phyloP scores from a whole-genome alignment of 139 green algal species.

The Chlorella ohadii region DNA sequence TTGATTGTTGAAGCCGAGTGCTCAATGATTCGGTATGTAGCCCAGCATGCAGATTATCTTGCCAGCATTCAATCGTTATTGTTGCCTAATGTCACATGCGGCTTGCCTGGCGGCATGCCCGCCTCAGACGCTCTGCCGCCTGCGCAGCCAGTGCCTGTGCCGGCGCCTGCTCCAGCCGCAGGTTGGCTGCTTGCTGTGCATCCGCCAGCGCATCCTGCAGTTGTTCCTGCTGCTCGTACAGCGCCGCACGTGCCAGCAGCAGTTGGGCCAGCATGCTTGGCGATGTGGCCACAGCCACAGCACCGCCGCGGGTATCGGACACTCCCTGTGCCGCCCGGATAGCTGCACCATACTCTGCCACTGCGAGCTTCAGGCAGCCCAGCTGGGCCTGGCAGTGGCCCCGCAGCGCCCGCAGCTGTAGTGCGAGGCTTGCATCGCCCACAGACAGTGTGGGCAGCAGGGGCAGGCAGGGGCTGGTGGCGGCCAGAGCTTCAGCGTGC shows the following conservation, averaged over 20 bases:
- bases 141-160: not conserved
- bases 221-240: slow-evolving; percentile 34
- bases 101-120: not conserved
- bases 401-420: not conserved
- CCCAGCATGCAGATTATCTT: too few relatives aligned
- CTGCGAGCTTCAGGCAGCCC: slow-evolving; percentile 3
- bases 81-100: too few relatives aligned
- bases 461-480: not conserved
- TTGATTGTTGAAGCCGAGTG: too few relatives aligned
- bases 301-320: not conserved
- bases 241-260: not conserved
- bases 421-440: too few relatives aligned
- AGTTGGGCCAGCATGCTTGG: not conserved
- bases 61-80: too few relatives aligned
- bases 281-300: not conserved
- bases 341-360: slow-evolving; percentile 5
- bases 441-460: not conserved
- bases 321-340: not conserved
- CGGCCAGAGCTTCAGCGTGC: not conserved
- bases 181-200: not conserved
- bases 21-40: too few relatives aligned
- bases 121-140: slow-evolving; percentile 4
- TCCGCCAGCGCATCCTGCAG: slow-evolving; percentile 10
- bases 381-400: not conserved
- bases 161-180: not conserved